Percentiles rank a stretch among this genome's conserved stretches.
Conservation (phyloP, 2,329 filamentous ascomycete species). For the Pestalotiopsis sp. region DNA sequence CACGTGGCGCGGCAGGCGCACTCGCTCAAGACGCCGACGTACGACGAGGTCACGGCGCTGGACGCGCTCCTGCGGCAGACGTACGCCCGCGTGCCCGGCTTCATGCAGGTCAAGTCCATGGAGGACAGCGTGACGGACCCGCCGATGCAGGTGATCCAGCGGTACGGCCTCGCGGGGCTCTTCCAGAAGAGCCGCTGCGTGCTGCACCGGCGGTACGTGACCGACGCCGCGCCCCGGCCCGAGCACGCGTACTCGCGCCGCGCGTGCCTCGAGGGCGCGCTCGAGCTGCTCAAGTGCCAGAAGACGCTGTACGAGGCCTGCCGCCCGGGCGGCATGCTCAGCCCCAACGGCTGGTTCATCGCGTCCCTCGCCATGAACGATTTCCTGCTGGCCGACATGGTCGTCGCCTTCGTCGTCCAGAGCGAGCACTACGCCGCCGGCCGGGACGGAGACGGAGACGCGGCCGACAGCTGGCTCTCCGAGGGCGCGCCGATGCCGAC, state of each 20-base stretch:
- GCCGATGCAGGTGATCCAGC: conserved; percentile 50
- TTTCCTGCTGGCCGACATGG: conserved; percentile 63
- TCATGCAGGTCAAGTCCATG: conserved; percentile 51
- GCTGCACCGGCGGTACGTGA: conserved; percentile 56
- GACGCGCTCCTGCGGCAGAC: conserved; percentile 47
- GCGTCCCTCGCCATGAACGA: conserved; percentile 61
- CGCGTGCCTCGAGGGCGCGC: conserved; percentile 51
- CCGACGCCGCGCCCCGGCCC: conserved; percentile 39
- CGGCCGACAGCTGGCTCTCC: conserved; percentile 36
- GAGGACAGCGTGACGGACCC: conserved; percentile 52
- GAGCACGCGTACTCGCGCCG: conserved; percentile 57
- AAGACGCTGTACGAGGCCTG: conserved; percentile 48
- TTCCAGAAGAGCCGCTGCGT: conserved; percentile 60
- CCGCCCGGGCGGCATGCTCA: conserved; percentile 56
- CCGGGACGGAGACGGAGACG: conserved; percentile 36
- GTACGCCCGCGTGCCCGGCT: conserved; percentile 48
- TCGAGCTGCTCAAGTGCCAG: conserved; percentile 51
- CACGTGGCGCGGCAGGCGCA: conserved; percentile 54
- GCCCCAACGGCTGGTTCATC: conserved; percentile 58
- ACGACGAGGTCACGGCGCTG: conserved; percentile 51
- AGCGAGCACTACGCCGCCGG: conserved; percentile 38
- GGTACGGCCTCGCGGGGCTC: conserved; percentile 53
- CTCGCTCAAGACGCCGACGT: conserved; percentile 47
- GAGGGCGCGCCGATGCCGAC: conserved; percentile 33
- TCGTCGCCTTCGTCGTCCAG: conserved; percentile 56